Conservation (phyloP, 2,329 filamentous ascomycete genomes). For the Scortechinia acanthostroma region DNA sequence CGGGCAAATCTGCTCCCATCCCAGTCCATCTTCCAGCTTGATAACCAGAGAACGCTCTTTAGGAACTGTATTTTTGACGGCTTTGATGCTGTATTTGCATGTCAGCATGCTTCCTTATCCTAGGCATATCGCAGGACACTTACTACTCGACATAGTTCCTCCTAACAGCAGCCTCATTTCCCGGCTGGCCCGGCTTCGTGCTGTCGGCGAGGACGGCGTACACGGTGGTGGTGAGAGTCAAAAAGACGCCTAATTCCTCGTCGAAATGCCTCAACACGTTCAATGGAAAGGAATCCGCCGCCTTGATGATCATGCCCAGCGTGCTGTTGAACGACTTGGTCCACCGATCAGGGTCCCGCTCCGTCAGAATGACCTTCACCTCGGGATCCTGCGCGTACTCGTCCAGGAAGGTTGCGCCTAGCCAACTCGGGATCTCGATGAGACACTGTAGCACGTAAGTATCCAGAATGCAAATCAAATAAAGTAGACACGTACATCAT, state of each 20-base stretch:
- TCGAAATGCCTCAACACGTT: constrained; percentile 15
- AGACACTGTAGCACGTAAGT: constrained; percentile 10
- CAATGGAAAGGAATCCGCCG: constrained; percentile 11
- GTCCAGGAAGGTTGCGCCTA: constrained; percentile 16
- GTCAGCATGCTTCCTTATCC: neutral
- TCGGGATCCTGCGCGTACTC: constrained; percentile 16
- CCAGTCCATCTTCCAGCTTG: neutral
- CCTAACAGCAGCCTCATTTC: neutral
- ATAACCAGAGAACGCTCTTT: neutral
- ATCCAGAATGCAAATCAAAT: neutral
- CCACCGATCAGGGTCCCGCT: constrained; percentile 24
- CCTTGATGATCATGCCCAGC: constrained; percentile 4
- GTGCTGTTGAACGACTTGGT: constrained; percentile 17
- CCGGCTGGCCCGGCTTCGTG: neutral
- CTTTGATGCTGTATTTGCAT: neutral
- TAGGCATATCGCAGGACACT: neutral
- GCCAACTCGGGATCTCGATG: constrained; percentile 18
- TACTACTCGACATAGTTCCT: neutral
- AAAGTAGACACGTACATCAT: constrained; percentile 17
- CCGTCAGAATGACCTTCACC: constrained; percentile 24
- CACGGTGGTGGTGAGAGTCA: neutral
- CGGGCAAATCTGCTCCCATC: neutral
- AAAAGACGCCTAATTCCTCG: neutral
- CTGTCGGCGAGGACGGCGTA: neutral
- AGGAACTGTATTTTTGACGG: neutral